phyloP scores from a whole-genome alignment of 2,329 filamentous ascomycete genomes.

The Alternaria triticimaculans region DNA sequence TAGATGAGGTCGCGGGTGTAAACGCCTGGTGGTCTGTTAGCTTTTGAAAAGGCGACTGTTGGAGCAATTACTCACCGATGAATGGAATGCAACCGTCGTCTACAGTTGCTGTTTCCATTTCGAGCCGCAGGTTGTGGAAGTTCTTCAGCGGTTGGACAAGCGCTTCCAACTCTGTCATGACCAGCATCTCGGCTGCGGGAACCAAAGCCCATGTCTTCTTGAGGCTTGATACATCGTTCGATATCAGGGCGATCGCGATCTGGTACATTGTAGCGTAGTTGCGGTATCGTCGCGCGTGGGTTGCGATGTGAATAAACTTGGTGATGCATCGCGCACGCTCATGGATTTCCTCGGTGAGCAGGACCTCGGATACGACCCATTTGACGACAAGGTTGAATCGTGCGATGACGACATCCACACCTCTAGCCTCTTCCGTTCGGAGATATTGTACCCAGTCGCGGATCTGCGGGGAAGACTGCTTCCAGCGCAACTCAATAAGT shows the following conservation, averaged over 20 bases:
- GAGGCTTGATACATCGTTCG: conserved; percentile 73
- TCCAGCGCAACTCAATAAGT: conserved; percentile 83
- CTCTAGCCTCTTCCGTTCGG: conserved; percentile 72
- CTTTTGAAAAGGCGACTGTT: not conserved
- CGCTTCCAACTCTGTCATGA: conserved; percentile 71
- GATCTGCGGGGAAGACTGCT: conserved; percentile 69
- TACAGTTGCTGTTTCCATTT: conserved; percentile 74
- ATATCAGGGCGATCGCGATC: conserved; percentile 77
- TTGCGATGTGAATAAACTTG: conserved; percentile 82
- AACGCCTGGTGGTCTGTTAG: conserved; percentile 54
- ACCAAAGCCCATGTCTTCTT: conserved; percentile 75
- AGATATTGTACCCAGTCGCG: conserved; percentile 85
- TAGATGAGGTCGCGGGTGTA: conserved; percentile 86
- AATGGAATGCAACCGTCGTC: conserved; percentile 82
- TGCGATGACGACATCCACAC: conserved; percentile 83
- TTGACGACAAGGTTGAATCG: conserved; percentile 90
- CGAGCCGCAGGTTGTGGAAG: conserved; percentile 75
- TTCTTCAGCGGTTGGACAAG: conserved; percentile 80
- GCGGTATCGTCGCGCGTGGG: conserved; percentile 74
- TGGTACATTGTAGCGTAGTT: conserved; percentile 88
- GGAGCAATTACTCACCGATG: conserved; percentile 65
- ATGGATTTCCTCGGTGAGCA: conserved; percentile 73
- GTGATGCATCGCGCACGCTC: conserved; percentile 79
- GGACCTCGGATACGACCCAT: conserved; percentile 80
- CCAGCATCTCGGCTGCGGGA: conserved; percentile 68